Percentiles rank a stretch among this genome's conserved stretches.
These are phyloP conservation scores for Silene noctiflora DNA, from an alignment of 179 eudicot species.

Conservation along the genomic window DNA sequence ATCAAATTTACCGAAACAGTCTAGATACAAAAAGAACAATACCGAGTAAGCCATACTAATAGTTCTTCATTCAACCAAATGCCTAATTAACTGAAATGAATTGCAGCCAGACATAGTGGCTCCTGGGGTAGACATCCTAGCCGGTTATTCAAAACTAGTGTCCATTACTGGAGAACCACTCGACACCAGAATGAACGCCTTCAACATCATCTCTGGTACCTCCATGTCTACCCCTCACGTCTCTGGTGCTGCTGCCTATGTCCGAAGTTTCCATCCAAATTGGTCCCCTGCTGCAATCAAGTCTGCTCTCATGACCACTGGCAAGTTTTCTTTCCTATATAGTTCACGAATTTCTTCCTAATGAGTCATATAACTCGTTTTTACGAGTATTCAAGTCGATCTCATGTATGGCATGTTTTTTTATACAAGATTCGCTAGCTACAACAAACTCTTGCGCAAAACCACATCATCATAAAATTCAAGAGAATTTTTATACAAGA, in stretches of 20 bases:
- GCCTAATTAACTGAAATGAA: not conserved
- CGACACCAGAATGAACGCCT: slow-evolving; percentile 42
- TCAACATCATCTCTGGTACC: slow-evolving; percentile 63
- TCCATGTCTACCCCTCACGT: slow-evolving; percentile 92
- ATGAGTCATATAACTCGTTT: no score
- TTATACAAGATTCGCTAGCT: no score
- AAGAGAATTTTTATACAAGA: no score
- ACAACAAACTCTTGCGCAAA: no score
- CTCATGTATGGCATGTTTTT: no score
- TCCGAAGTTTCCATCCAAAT: slow-evolving; percentile 67
- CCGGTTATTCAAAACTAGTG: slow-evolving; percentile 49
- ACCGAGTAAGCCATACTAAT: not conserved
- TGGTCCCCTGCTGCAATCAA: slow-evolving; percentile 90
- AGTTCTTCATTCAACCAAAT: not conserved
- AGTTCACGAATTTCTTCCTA: no score
- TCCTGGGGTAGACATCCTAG: slow-evolving; percentile 79
- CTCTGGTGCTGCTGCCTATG: slow-evolving; percentile 72
- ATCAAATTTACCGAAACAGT: no score
- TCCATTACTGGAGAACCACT: slow-evolving; percentile 29
- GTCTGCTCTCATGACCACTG: slow-evolving; percentile 87
- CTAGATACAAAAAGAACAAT: not conserved
- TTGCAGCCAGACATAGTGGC: slow-evolving; percentile 83
- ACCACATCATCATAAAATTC: no score
- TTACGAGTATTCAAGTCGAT: no score
- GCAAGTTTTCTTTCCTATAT: slow-evolving; percentile 20